Evolutionary conservation across 257 asterid genomes (phyloP), one percentile per base, ranked within the genome.

Genomic region (Paraleonurus japonicus): DNA sequence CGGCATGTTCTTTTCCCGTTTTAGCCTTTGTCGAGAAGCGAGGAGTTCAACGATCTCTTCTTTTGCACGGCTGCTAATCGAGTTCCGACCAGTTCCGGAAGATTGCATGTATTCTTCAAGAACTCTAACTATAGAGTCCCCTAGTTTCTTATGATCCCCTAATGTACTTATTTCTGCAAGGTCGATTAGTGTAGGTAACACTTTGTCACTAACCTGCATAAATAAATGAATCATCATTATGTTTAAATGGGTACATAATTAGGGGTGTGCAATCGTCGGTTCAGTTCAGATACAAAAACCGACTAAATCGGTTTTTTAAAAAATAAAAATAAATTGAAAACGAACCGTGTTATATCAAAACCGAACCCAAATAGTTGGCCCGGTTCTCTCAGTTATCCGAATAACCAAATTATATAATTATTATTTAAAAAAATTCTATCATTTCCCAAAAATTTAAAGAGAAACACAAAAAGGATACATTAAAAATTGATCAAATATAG

Each of bases 91-190:
- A 7, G 89, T 82, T 69, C 86, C 85, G 28, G 88, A 84, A 1
- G 91, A 86, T 68, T 86, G 91, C 47, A 85, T 71, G 73, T 85
- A 88, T 75, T 95, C 97, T 76, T 83, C 92, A 51, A 95, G 98
- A 73, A 78, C 91, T 45, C 70, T 81, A 26, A 80, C 74, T 26
- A 95, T 95, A 45, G 96, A 84, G 54, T 95, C 99, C 11, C 99
- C 99, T n/a, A 95, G 92, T 74, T 89, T 95, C 77, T 92, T 95
- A 61, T 89, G 97, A 70, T 95, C 99, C 60, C 99, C 98, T 57
- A 95, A 82, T 26, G 90, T 74, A n/a, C 96, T 85, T 71, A 95
- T 81, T 71, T 89, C 97, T 10, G 98, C 95, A 54, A 95, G 94
- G 85, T 95, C 98, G 32, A 92, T 85, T 30, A 95, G 83, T 24